Conservation (phyloP, 2,329 filamentous ascomycete species). For the Penicillium polonicum region DNA sequence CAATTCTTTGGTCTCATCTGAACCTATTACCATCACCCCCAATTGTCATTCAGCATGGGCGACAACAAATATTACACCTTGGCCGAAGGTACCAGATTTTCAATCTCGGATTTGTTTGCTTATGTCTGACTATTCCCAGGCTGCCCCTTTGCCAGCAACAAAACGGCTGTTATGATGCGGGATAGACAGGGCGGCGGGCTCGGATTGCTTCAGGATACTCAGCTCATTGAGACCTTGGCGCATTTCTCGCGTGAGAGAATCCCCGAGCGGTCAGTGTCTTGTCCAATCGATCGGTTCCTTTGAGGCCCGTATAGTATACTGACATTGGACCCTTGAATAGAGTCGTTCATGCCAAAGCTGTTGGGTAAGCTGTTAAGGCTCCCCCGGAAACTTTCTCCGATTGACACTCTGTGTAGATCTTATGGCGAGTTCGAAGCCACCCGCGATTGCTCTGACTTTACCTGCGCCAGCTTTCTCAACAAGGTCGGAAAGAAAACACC, state of each 20-base stretch:
- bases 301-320: neutral
- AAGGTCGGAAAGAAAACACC: conserved; percentile 55
- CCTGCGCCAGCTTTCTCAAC: conserved; percentile 55
- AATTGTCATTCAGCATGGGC: neutral
- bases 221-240: conserved; percentile 58
- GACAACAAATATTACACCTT: conserved; percentile 12
- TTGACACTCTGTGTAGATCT: neutral
- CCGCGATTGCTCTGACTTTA: conserved; percentile 57
- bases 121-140: conserved; percentile 6
- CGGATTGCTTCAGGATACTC: conserved; percentile 54
- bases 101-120: neutral
- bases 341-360: conserved; percentile 23
- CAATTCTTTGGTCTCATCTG: neutral
- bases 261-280: conserved; percentile 47
- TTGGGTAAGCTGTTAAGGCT: conserved; percentile 48
- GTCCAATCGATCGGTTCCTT: neutral
- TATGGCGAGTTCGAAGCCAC: conserved; percentile 63
- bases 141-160: conserved; percentile 21
- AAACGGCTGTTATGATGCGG: conserved; percentile 16
- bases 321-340: conserved; percentile 1
- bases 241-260: conserved; percentile 63
- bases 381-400: conserved; percentile 17
- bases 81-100: conserved; percentile 8
- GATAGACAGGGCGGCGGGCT: conserved; percentile 35
- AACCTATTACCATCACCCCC: neutral